These are phyloP conservation scores for Staphylotrichum longicolle DNA, from an alignment of 495 filamentous ascomycete species.

Conservation along the genomic window DNA sequence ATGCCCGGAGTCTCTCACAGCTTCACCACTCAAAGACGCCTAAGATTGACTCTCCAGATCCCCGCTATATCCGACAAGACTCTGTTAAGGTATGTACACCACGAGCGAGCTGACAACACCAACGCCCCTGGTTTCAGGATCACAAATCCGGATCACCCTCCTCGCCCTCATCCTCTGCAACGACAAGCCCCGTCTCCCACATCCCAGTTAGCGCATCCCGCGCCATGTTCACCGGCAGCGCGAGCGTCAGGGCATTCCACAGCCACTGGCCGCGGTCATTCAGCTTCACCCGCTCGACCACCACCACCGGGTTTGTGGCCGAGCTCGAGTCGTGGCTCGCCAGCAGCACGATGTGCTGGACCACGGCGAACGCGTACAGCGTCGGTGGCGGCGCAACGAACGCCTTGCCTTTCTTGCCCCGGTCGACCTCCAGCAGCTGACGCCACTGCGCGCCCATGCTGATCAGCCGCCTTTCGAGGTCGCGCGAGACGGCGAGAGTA, in stretches of 20 bases:
- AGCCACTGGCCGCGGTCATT: conserved; percentile 33
- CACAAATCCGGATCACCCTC: conserved; percentile 29
- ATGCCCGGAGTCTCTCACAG: too few species aligned
- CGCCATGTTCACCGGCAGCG: conserved; percentile 31
- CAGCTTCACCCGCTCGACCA: conserved; percentile 25
- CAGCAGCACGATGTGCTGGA: conserved; percentile 32
- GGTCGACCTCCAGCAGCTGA: conserved; percentile 19
- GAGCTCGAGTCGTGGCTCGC: conserved; percentile 28
- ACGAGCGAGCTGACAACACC: background rate
- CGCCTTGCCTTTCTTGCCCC: background rate
- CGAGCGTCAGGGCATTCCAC: conserved; percentile 37
- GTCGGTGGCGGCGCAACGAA: conserved; percentile 26
- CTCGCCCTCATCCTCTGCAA: background rate
- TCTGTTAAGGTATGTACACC: too few species aligned
- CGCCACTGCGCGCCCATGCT: too few species aligned
- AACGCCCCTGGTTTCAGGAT: background rate
- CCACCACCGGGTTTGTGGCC: conserved; percentile 22
- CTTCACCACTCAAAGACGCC: too few species aligned
- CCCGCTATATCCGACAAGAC: too few species aligned
- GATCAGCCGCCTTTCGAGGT: conserved; percentile 17
- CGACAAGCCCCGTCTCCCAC: conserved; percentile 12
- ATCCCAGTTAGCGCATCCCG: conserved; percentile 23
- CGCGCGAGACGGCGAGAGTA: conserved; percentile 16
- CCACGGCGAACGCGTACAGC: conserved; percentile 31
- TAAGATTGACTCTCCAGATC: too few species aligned